Conservation (phyloP, 2,329 filamentous ascomycete species). For the Ophiostoma sp. region DNA sequence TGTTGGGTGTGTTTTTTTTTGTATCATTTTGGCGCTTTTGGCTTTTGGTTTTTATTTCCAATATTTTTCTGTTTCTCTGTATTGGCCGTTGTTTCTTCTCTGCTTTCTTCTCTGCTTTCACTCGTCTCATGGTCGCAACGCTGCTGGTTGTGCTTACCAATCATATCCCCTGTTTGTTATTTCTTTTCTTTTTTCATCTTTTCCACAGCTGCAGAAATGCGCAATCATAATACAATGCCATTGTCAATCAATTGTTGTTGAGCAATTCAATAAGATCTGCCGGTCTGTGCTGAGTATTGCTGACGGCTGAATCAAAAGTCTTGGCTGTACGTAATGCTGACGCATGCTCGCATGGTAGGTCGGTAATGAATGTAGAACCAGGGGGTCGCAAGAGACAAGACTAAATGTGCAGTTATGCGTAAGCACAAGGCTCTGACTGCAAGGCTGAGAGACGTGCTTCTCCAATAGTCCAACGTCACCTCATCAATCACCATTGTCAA, state of each 20-base stretch:
- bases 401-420: not conserved
- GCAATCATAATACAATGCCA: not conserved
- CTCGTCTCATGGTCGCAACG: not conserved
- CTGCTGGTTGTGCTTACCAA: not conserved
- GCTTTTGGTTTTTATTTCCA: not conserved
- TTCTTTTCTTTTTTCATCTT: not conserved
- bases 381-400: not conserved
- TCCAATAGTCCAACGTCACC: constrained; percentile 8
- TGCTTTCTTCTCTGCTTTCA: not conserved
- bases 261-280: not conserved
- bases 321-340: constrained; percentile 10
- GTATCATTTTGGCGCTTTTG: not conserved
- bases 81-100: not conserved
- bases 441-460: constrained; percentile 8
- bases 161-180: constrained; percentile 6
- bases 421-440: constrained; percentile 5
- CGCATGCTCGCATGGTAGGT: not conserved
- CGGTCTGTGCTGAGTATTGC: not conserved
- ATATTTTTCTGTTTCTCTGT: not conserved
- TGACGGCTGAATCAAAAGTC: not conserved
- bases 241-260: not conserved
- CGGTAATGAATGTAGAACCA: not conserved
- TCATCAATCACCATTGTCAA: not conserved
- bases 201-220: not conserved
- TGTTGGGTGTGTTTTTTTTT: not conserved